Conservation (phyloP, 2,329 filamentous ascomycete species). For the Trichoderma sp. region DNA sequence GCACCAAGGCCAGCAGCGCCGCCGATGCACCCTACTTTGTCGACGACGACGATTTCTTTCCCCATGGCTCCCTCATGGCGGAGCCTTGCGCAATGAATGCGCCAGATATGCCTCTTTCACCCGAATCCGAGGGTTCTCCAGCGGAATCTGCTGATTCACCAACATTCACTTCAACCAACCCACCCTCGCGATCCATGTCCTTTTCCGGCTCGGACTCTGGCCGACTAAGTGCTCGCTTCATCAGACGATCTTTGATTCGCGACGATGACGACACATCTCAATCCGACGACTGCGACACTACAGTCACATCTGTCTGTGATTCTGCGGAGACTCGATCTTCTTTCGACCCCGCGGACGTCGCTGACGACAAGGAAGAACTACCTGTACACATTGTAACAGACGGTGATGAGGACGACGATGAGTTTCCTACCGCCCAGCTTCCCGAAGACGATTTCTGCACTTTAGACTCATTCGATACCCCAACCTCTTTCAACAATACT, state of each 20-base stretch:
- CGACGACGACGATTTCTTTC: conserved; percentile 40
- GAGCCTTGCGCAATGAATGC: conserved; percentile 39
- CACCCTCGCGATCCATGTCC: conserved; percentile 49
- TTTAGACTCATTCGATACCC: conserved; percentile 34
- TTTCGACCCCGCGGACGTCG: conserved; percentile 33
- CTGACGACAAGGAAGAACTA: conserved; percentile 31
- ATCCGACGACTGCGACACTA: conserved; percentile 45
- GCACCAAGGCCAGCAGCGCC: conserved; percentile 41
- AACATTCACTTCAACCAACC: conserved; percentile 35
- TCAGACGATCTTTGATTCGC: conserved; percentile 32
- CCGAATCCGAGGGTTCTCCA: conserved; percentile 50
- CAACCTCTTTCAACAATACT: conserved; percentile 25
- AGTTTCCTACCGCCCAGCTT: conserved; percentile 40
- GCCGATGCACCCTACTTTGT: conserved; percentile 39
- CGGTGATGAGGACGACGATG: conserved; percentile 33
- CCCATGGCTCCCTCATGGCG: conserved; percentile 40
- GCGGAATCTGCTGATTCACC: conserved; percentile 43
- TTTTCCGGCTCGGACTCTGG: conserved; percentile 53
- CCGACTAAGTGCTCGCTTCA: conserved; percentile 34
- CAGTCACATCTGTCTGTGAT: conserved; percentile 47
- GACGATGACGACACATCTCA: conserved; percentile 47
- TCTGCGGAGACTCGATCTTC: conserved; percentile 41
- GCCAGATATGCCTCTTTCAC: conserved; percentile 31
- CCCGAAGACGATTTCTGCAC: conserved; percentile 37
- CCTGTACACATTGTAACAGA: conserved; percentile 34